Conservation (phyloP, 768 basidiomycete species). For the Boletus reticuloceps region DNA sequence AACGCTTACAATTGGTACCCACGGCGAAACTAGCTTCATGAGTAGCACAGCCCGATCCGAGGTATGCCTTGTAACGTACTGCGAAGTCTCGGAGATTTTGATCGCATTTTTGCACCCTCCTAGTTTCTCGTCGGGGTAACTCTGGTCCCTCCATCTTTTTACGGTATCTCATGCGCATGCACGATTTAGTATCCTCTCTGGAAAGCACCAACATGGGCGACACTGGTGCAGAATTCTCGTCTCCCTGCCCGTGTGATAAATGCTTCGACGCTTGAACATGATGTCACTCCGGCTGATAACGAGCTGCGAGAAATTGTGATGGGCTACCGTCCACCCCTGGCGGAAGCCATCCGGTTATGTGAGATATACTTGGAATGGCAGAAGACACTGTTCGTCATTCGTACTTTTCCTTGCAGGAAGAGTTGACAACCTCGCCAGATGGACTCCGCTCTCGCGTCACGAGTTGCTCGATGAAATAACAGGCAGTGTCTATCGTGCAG, state of each 20-base stretch:
- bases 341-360: conserved; percentile 59
- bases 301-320: conserved; percentile 45
- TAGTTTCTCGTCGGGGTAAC: conserved; percentile 60
- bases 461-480: conserved; percentile 60
- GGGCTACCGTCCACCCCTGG: conserved; percentile 49
- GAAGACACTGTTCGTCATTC: conserved; percentile 48
- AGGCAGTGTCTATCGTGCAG: conserved; percentile 49
- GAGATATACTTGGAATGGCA: conserved; percentile 66
- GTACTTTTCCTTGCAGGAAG: neutral
- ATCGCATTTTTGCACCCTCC: neutral
- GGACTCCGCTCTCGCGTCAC: conserved; percentile 48
- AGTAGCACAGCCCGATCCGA: conserved; percentile 69
- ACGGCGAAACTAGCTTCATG: conserved; percentile 55
- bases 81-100: neutral
- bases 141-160: neutral
- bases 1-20: conserved; percentile 53
- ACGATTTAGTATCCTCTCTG: conserved; percentile 25
- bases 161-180: neutral
- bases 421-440: conserved; percentile 35
- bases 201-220: conserved; percentile 11
- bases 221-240: conserved; percentile 29
- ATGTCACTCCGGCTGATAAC: conserved; percentile 28
- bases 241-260: conserved; percentile 42
- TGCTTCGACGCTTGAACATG: conserved; percentile 34
- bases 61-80: conserved; percentile 37